Percentiles rank a stretch among this genome's conserved stretches.
Conservation (phyloP, 1,284 basidiomycete species). For the Volvariella volvacea region DNA sequence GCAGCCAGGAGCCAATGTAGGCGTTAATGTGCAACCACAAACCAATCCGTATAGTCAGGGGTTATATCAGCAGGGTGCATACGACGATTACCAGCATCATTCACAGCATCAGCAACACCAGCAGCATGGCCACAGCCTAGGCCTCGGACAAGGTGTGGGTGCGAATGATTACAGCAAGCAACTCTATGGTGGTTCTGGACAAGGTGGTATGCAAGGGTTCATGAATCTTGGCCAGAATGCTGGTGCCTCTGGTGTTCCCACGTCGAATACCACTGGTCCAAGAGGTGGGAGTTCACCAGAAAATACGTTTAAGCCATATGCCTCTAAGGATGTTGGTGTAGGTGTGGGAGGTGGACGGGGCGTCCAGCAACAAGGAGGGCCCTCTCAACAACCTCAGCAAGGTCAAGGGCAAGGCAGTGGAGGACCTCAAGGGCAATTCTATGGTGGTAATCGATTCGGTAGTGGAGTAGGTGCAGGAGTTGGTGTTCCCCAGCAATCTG, state of each 20-base stretch:
- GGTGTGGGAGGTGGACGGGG: slow-evolving; percentile 37
- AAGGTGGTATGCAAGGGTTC: slow-evolving; percentile 58
- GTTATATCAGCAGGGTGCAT: slow-evolving; percentile 59
- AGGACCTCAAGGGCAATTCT: slow-evolving; percentile 53
- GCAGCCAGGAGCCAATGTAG: slow-evolving; percentile 43
- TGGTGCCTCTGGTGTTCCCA: slow-evolving; percentile 37
- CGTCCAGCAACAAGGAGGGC: slow-evolving; percentile 29
- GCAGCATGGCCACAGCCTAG: slow-evolving; percentile 32
- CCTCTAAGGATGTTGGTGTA: slow-evolving; percentile 53
- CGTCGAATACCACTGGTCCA: slow-evolving; percentile 27
- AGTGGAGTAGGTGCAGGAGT: slow-evolving; percentile 23
- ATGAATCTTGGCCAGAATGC: slow-evolving; percentile 57
- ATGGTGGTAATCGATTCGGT: slow-evolving; percentile 55
- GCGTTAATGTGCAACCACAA: slow-evolving; percentile 42
- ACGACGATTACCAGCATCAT: slow-evolving; percentile 64
- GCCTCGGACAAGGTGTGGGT: slow-evolving; percentile 41
- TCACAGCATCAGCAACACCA: slow-evolving; percentile 40
- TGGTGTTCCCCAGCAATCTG: slow-evolving; percentile 35
- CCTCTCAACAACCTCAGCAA: slow-evolving; percentile 23
- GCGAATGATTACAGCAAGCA: slow-evolving; percentile 60
- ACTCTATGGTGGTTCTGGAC: slow-evolving; percentile 46
- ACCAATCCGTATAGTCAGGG: slow-evolving; percentile 51
- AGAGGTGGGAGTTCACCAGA: slow-evolving; percentile 55
- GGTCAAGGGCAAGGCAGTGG: slow-evolving; percentile 36
- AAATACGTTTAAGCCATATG: slow-evolving; percentile 67